phyloP scores from a whole-genome alignment of 768 basidiomycete species.

The Phaffia tasmanica region DNA sequence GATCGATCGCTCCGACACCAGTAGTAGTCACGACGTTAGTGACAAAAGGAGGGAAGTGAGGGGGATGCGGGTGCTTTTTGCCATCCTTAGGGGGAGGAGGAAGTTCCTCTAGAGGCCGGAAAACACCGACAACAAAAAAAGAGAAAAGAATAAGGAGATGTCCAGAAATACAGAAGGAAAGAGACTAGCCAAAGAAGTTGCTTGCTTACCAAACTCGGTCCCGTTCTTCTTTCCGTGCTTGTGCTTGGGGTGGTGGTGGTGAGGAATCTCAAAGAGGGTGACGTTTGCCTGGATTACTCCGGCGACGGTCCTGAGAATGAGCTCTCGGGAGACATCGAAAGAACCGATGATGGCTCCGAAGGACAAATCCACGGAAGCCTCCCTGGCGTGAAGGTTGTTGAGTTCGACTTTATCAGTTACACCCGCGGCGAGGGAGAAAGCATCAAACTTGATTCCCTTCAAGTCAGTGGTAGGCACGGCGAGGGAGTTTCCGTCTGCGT shows the following conservation, averaged over 20 bases:
- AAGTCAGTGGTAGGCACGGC: slow-evolving; percentile 5
- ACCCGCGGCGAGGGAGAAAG: slow-evolving; percentile 9
- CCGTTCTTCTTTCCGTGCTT: slow-evolving; percentile 5
- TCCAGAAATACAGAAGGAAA: too few species aligned
- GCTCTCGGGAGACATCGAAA: slow-evolving; percentile 22
- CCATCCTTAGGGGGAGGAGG: not conserved
- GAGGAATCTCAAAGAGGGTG: slow-evolving; percentile 6
- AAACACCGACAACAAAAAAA: too few species aligned
- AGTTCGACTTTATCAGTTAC: slow-evolving; percentile 3
- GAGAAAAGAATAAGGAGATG: too few species aligned
- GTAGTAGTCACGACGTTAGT: slow-evolving; percentile 14
- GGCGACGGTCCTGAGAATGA: slow-evolving; percentile 11
- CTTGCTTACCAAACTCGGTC: not conserved
- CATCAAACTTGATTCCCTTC: slow-evolving; percentile 4
- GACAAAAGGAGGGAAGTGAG: slow-evolving; percentile 29
- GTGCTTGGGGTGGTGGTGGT: slow-evolving; percentile 1
- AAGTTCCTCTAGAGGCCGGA: too few species aligned
- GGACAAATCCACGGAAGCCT: slow-evolving; percentile 8
- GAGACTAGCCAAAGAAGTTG: too few species aligned
- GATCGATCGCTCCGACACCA: slow-evolving; percentile 13
- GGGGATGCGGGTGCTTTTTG: not conserved
- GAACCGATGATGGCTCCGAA: slow-evolving; percentile 20
- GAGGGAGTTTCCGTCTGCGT: slow-evolving; percentile 8
- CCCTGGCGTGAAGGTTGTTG: slow-evolving; percentile 19
- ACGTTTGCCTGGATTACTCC: slow-evolving; percentile 24